Conservation (phyloP, 805 yeast genomes). For the Saturnispora quitensis region DNA sequence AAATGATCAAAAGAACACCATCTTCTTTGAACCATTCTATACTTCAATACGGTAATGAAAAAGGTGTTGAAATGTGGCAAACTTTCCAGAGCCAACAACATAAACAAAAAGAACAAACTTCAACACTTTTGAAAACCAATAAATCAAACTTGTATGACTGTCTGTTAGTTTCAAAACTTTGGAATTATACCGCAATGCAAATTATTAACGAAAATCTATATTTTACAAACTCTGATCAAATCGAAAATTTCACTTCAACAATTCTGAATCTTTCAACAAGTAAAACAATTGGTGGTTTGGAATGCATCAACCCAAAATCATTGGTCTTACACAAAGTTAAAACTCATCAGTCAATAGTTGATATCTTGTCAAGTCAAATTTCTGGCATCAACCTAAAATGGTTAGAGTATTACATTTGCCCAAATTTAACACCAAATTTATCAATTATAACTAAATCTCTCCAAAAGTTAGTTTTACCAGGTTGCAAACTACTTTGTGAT, state of each 20-base stretch:
- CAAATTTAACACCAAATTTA: conserved; percentile 51
- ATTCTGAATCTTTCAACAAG: neutral
- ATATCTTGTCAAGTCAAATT: conserved; percentile 32
- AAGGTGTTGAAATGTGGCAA: conserved; percentile 35
- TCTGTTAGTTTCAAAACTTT: conserved; percentile 56
- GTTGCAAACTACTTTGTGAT: conserved; percentile 57
- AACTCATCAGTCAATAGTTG: conserved; percentile 44
- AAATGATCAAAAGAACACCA: conserved; percentile 60
- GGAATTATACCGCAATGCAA: conserved; percentile 48
- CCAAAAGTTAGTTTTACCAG: conserved; percentile 55
- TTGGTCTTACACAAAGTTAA: conserved; percentile 61
- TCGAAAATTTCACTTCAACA: conserved; percentile 15
- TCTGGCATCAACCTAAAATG: conserved; percentile 46
- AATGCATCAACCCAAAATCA: conserved; percentile 20
- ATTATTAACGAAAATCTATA: conserved; percentile 46
- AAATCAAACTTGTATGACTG: conserved; percentile 45
- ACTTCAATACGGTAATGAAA: conserved; percentile 37
- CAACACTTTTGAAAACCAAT: conserved; percentile 3
- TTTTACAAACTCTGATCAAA: conserved; percentile 41
- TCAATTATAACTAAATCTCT: conserved; percentile 35
- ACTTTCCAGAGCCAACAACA: conserved; percentile 12
- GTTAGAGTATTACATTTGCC: conserved; percentile 81
- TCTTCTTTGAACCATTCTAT: conserved; percentile 57
- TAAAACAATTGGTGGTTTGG: neutral
- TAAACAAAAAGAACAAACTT: conserved; percentile 2